Evolutionary conservation across 805 yeast genomes (phyloP), one percentile per base, ranked within the genome.

Genomic region (Pichia exigua): DNA sequence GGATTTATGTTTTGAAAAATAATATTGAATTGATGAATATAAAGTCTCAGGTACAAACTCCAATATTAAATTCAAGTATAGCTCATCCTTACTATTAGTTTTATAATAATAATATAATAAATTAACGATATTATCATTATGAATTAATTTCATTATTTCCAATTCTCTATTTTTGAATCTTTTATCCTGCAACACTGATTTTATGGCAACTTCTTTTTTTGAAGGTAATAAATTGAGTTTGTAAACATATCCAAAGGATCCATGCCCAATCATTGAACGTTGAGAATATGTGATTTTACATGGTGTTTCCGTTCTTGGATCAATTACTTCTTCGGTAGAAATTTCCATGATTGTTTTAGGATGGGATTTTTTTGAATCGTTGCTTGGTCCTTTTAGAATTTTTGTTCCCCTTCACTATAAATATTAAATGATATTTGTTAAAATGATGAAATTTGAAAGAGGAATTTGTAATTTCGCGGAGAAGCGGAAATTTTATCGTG

Each of bases 181-280:
- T 64, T 85, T 87, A 70, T 94, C 99, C 66, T 94, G 98, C 26
- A 92, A 75, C n/a, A 94, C 99, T 60, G 95, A 80, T 69, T 94
- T 94, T 65, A 94, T 89, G 47, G 99, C 99, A 20, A 92, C 95
- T 42, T 82, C 78, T 60, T 83, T 87, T 54, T 85, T 82, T 22
- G 85, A 76, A 18, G 92, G 90, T 54, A 79, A 64, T 41, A 94
- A 73, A 53, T 79, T 82, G 8, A 96, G 89, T 59, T 88, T 94
- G 65, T 89, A 90, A n/a, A 94, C 99, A 35, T 90, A 91, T 2
- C 99, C 99, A 72, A 94, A 94, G n/a, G 98, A 91, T 12, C 99
- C 99, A 68, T 88, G 95, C n/a, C 99, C 99, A 42, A 92, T 94
- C 77, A 91, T 90, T 59, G 87, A 85, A 42, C 87, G 79, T 61